Conservation (phyloP, 1,139 yeast species). For the Hansenula lynferdii region DNA sequence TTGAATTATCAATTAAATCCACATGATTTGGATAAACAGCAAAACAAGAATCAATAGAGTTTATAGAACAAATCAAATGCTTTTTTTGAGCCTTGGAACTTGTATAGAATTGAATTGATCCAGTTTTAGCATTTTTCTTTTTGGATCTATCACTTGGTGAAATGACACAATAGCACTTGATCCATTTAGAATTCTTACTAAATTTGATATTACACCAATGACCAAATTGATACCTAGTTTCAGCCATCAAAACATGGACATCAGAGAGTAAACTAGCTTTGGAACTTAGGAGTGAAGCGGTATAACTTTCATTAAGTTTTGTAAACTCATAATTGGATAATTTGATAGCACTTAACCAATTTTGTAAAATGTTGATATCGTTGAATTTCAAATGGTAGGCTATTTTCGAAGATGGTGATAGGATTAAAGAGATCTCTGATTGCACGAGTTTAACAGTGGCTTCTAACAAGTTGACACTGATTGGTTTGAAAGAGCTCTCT, state of each 20-base stretch:
- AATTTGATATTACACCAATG: constrained; percentile 83
- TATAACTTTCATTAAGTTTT: constrained; percentile 75
- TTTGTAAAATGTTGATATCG: constrained; percentile 33
- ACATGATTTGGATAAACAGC: constrained; percentile 77
- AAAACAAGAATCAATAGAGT: constrained; percentile 56
- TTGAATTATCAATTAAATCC: constrained; percentile 64
- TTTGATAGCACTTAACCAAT: constrained; percentile 68
- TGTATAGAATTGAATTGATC: constrained; percentile 18
- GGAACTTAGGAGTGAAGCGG: constrained; percentile 77
- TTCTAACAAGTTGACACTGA: constrained; percentile 72
- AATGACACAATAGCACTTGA: constrained; percentile 70
- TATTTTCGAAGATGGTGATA: constrained; percentile 68
- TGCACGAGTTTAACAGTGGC: constrained; percentile 61
- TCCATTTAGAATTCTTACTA: constrained; percentile 89
- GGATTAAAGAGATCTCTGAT: constrained; percentile 58
- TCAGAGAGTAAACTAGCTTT: constrained; percentile 74
- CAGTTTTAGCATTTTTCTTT: constrained; percentile 33
- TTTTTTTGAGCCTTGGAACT: constrained; percentile 36
- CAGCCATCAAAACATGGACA: constrained; percentile 68
- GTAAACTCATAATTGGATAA: constrained; percentile 65
- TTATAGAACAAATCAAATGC: constrained; percentile 63
- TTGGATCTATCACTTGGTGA: constrained; percentile 51
- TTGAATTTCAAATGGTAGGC: constrained; percentile 65
- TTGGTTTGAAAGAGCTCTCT: constrained; percentile 39
- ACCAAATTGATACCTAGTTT: constrained; percentile 68